Base-by-base conservation (phyloP, 495 filamentous ascomycete genomes). In the Aspergillus diversus region DNA sequence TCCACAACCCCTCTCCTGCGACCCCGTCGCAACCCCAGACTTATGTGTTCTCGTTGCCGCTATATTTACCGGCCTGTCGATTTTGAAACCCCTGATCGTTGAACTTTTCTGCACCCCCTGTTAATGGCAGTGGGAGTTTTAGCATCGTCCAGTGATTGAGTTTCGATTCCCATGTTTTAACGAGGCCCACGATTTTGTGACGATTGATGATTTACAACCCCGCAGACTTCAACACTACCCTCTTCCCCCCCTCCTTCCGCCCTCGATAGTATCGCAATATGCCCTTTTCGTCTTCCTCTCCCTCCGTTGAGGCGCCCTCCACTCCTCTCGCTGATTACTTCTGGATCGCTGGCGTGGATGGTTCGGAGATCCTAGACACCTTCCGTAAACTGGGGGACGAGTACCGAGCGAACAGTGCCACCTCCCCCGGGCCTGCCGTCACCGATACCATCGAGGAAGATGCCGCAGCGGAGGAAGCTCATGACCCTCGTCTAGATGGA, bases 291-390 rank as follows among this genome's bases (percentile, higher is more conserved):
- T 70, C 73, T 47, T 58, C 71, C 15, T 63, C 66, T 37, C 56
- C 59, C 13, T 56, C 55, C 54, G 46, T 71, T 27, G 67, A 76
- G 58, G 73, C 72, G 63, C 83, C 89, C 21, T 88, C 89, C 61
- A 83, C 89, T 56, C 95, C 95, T 64, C 87, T 99, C 63, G 95
- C 95, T 72, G 95, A 99, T 76, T 97, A 96, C 80, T 99, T 99
- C 79, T 99, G 95, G 92, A 97, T 99, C 65, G 92, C 91, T 66
- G 95, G 95, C 75, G 87, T 96, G 69, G 92, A 93, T 77, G 89
- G 90, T 51, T 66, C 78, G 1, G 82, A 84, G 70, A 75, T 85
- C 56, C 70, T 81, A 53, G 77, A 81, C 3, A 78, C 73, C 13
- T 80, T 71, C 57, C 75, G 75, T 50, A 80, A 71, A 55, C 60